These are phyloP conservation scores for Spiraea crenata DNA, from an alignment of 331 rosid species.

Conservation along the genomic window DNA sequence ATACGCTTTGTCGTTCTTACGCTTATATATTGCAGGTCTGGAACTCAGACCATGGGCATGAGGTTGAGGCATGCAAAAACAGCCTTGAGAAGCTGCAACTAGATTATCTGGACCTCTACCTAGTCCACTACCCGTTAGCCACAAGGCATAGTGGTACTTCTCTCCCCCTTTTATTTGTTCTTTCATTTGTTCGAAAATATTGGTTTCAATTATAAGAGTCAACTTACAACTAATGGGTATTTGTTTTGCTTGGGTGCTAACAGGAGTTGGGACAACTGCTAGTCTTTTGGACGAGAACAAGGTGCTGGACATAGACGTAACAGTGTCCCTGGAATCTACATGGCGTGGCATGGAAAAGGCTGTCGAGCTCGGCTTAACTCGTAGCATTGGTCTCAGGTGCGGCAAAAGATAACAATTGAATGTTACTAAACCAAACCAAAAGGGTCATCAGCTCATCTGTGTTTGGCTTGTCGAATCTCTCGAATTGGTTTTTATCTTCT, in stretches of 20 bases:
- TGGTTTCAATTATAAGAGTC: too few relatives aligned
- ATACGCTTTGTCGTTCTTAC: slow-evolving; percentile 4
- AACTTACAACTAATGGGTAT: not conserved
- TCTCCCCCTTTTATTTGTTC: not conserved
- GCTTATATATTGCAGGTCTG: slow-evolving; percentile 59
- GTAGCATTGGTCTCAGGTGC: slow-evolving; percentile 79
- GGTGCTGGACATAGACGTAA: slow-evolving; percentile 68
- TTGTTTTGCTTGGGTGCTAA: slow-evolving; percentile 8
- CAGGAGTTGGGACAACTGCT: slow-evolving; percentile 68
- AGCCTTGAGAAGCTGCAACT: slow-evolving; percentile 78
- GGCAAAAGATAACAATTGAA: not conserved
- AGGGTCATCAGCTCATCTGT: not conserved
- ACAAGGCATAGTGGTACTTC: slow-evolving; percentile 63
- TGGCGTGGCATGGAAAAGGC: slow-evolving; percentile 80
- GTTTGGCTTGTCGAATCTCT: not conserved
- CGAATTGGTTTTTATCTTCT: slow-evolving; percentile 14
- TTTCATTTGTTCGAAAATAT: too few relatives aligned
- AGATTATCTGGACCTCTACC: slow-evolving; percentile 76
- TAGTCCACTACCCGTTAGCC: slow-evolving; percentile 80
- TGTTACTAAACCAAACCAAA: not conserved
- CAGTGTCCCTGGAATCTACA: slow-evolving; percentile 58
- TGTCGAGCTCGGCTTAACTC: slow-evolving; percentile 64
- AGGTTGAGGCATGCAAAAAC: slow-evolving; percentile 76
- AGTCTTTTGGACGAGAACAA: slow-evolving; percentile 70
- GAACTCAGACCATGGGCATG: slow-evolving; percentile 97